Evolutionary conservation across 805 yeast species (phyloP).

Genomic region (Nakazawaea ernobii): DNA sequence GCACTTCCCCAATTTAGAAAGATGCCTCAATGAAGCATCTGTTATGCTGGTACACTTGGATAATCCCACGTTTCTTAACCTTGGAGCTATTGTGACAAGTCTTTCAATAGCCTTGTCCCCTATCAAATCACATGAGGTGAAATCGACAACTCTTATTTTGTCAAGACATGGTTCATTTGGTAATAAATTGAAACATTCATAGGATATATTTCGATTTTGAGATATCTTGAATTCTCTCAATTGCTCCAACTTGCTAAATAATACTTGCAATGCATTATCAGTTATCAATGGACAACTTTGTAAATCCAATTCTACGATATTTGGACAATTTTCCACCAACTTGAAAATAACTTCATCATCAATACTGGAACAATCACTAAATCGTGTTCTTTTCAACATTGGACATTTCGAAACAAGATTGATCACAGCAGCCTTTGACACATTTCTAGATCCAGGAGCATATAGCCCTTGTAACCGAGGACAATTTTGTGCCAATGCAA

Average conservation of each 20-base stretch:
- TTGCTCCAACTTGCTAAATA: slow-evolving; percentile 60
- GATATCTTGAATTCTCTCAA: slow-evolving; percentile 82
- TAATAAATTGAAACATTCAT: slow-evolving; percentile 51
- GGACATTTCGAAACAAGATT: slow-evolving; percentile 59
- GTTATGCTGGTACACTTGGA: slow-evolving; percentile 87
- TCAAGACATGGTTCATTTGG: slow-evolving; percentile 49
- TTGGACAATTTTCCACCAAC: slow-evolving; percentile 66
- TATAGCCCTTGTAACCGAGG: slow-evolving; percentile 81
- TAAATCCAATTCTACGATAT: slow-evolving; percentile 84
- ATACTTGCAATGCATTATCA: slow-evolving; percentile 50
- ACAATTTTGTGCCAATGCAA: slow-evolving; percentile 65
- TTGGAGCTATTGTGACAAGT: slow-evolving; percentile 73
- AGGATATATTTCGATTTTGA: slow-evolving; percentile 63
- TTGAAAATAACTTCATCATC: slow-evolving; percentile 56
- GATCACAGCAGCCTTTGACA: slow-evolving; percentile 60
- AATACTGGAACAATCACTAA: slow-evolving; percentile 65
- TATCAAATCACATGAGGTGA: slow-evolving; percentile 75
- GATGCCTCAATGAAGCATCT: slow-evolving; percentile 67
- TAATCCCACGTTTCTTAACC: slow-evolving; percentile 78
- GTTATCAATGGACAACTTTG: slow-evolving; percentile 75
- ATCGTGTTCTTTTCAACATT: slow-evolving; percentile 73
- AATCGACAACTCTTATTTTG: slow-evolving; percentile 73
- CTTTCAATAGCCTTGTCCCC: slow-evolving; percentile 75
- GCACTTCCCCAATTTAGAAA: slow-evolving; percentile 70
- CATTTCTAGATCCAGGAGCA: slow-evolving; percentile 76